phyloP scores from a whole-genome alignment of 352 stramenopile species.

The Phytophthora ramorum region DNA sequence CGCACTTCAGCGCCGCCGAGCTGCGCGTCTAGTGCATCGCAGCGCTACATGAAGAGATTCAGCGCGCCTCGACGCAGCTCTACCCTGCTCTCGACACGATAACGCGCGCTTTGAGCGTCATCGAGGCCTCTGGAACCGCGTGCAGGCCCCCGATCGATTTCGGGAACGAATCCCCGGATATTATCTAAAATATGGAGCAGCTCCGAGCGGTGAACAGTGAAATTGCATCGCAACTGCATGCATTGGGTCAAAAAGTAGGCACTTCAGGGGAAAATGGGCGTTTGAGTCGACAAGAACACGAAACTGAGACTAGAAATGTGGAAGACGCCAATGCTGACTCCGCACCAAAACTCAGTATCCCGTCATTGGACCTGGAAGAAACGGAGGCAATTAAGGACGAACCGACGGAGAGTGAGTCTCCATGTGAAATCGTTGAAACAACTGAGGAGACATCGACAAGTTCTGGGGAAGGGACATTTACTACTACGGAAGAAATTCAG shows the following conservation, averaged over 20 bases:
- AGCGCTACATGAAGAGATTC: slow-evolving; percentile 13
- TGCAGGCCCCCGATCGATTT: slow-evolving; percentile 1
- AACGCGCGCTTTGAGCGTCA: slow-evolving; percentile 13
- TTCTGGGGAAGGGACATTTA: not conserved
- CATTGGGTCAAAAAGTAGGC: slow-evolving; percentile 8
- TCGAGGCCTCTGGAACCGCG: slow-evolving; percentile 12
- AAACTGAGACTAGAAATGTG: too few relatives aligned
- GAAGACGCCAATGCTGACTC: too few relatives aligned
- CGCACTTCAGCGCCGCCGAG: slow-evolving; percentile 18
- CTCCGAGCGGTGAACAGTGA: slow-evolving; percentile 12
- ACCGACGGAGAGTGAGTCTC: not conserved
- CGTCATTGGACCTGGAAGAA: not conserved
- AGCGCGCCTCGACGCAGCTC: slow-evolving; percentile 7
- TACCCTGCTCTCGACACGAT: slow-evolving; percentile 6
- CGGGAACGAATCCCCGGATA: slow-evolving; percentile 2
- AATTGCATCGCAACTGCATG: slow-evolving; percentile 5
- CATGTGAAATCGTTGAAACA: too few relatives aligned
- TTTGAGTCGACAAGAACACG: not conserved
- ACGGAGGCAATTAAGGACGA: not conserved
- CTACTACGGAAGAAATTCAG: slow-evolving; percentile 6
- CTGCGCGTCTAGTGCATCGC: slow-evolving; percentile 18
- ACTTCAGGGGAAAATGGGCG: not conserved
- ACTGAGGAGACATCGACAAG: too few relatives aligned
- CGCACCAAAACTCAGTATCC: too few relatives aligned
- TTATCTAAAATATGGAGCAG: slow-evolving; percentile 4